Base-by-base conservation (phyloP, 2,329 filamentous ascomycete genomes). In the Fusarium sp. region DNA sequence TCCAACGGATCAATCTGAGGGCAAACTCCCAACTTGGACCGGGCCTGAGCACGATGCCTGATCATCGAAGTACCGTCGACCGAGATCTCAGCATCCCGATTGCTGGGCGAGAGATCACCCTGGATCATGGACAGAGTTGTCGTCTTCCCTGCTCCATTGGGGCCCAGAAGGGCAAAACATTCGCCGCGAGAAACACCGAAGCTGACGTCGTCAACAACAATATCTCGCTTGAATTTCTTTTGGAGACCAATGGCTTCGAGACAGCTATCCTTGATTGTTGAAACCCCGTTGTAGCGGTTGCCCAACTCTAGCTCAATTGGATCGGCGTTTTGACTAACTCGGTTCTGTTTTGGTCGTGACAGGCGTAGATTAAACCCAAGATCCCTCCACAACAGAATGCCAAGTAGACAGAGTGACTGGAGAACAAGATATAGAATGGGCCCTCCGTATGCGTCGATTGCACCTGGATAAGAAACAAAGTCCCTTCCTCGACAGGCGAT, bases 1-100 rank as follows among this genome's bases (percentile, higher is more conserved):
- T 95, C 93, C 79, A 94, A 90, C 4, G 92, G 92, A 73, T 91
- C 89, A 65, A 90, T 89, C 75, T 91, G 92, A 1, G 92, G 92
- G 73, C 92, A 94, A 0, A 94, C 82, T 41, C 92, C 92, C 1
- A 94, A 86, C 66, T 90, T 87, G 4, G 85, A 82, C 51, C 91
- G 85, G 6, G 91, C 91, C 4, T 85, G 82, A 4, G 90, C 88
- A n/a, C 89, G 87, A 68, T 91, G 87, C 54, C 84, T 85, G 30
- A 88, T 86, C 52, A 94, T 89, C 16, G 90, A 90, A 15, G 88
- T 84, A 53, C 89, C 86, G 68, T 93, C 89, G 40, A 95, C 89
- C 39, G 90, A 87, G n/a, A 94, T 89, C 28, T 90, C 87, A 11
- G 62, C 64, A 18, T 40, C 43, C 3, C 43, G 54, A 6, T 52